Percentiles rank a stretch among this genome's conserved stretches.
These are phyloP conservation scores for Jamesozyma jinghongensis DNA, from an alignment of 805 yeast genomes.

Conservation along the genomic window DNA sequence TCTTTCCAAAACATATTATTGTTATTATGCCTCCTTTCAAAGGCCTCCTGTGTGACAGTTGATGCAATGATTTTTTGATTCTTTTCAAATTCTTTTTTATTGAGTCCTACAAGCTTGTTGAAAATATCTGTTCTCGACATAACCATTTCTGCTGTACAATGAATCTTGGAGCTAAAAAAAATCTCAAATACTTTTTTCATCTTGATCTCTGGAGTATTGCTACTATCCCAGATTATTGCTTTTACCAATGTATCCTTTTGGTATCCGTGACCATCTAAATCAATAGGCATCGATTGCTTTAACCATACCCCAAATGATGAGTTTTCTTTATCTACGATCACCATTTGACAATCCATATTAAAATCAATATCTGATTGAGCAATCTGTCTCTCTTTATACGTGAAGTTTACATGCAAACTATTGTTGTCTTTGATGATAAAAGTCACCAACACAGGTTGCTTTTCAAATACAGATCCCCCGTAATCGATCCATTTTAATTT, in stretches of 20 bases:
- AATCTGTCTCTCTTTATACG: slow-evolving; percentile 8
- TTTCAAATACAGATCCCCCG: slow-evolving; percentile 2
- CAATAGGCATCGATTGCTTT: slow-evolving; percentile 6
- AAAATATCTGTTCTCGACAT: background rate
- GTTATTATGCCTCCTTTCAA: background rate
- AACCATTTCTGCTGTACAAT: background rate
- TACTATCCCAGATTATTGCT: slow-evolving; percentile 6
- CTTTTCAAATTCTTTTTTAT: background rate
- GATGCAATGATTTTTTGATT: background rate
- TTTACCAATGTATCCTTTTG: background rate
- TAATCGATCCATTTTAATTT: slow-evolving; percentile 6
- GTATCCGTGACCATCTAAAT: slow-evolving; percentile 3
- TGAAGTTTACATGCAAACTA: slow-evolving; percentile 10
- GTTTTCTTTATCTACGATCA: slow-evolving; percentile 12
- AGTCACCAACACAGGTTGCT: slow-evolving; percentile 6
- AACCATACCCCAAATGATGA: slow-evolving; percentile 14
- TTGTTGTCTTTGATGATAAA: slow-evolving; percentile 11
- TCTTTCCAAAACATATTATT: background rate
- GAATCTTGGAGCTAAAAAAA: background rate
- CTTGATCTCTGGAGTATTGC: background rate
- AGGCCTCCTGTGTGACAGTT: background rate
- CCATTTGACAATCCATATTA: slow-evolving; percentile 12
- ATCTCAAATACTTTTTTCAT: background rate
- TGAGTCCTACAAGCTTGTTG: background rate
- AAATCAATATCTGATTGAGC: slow-evolving; percentile 12